phyloP scores from a whole-genome alignment of 2,329 filamentous ascomycete species.

The Epichloe typhina region DNA sequence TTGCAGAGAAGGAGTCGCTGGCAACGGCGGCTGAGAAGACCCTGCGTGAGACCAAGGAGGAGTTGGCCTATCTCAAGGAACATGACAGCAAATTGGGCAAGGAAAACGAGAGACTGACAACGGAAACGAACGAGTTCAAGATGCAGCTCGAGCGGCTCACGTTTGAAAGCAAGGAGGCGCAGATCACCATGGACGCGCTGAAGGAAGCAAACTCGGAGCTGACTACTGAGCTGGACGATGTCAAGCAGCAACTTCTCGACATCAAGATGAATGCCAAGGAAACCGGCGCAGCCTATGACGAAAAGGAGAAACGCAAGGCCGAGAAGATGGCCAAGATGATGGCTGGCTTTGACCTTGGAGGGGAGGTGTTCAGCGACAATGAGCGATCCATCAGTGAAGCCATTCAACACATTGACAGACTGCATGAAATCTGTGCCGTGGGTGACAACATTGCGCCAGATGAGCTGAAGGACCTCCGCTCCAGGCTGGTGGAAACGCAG shows the following conservation, averaged over 20 bases:
- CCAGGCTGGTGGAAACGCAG: conserved; percentile 76
- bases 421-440: conserved; percentile 62
- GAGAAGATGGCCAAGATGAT: conserved; percentile 99
- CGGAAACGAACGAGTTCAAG: conserved; percentile 81
- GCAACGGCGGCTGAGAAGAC: conserved; percentile 68
- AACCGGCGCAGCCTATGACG: conserved; percentile 75
- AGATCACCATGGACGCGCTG: conserved; percentile 93
- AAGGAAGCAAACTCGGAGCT: conserved; percentile 94
- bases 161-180: conserved; percentile 92
- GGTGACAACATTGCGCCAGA: conserved; percentile 74
- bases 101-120: conserved; percentile 76
- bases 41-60: conserved; percentile 72
- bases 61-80: conserved; percentile 74
- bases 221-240: conserved; percentile 79
- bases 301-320: conserved; percentile 97
- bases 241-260: conserved; percentile 91
- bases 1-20: conserved; percentile 81
- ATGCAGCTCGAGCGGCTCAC: conserved; percentile 94
- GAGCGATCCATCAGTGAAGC: conserved; percentile 73
- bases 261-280: conserved; percentile 96
- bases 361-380: conserved; percentile 91
- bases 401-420: conserved; percentile 67
- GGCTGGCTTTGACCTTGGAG: conserved; percentile 91
- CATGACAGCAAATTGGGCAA: conserved; percentile 71
- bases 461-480: conserved; percentile 62